Evolutionary conservation across 2,329 filamentous ascomycete genomes (phyloP).

Genomic region (Fusarium odoratissimum): DNA sequence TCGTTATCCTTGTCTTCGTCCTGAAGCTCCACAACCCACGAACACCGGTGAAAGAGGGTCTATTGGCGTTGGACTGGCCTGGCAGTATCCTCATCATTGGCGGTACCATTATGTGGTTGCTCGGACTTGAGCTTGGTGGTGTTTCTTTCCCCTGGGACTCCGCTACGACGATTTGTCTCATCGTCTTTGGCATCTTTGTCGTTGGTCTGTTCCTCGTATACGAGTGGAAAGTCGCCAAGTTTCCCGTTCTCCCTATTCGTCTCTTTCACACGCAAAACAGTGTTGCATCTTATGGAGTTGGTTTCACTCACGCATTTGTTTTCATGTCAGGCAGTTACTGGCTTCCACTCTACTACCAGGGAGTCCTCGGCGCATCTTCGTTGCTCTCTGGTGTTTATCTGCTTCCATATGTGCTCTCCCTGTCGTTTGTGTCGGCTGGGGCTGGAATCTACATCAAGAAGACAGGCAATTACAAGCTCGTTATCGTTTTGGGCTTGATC

Average conservation of each 20-base stretch:
- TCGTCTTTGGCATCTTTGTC: constrained; percentile 76
- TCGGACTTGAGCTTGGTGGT: constrained; percentile 88
- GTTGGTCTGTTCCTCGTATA: constrained; percentile 75
- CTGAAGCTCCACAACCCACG: constrained; percentile 76
- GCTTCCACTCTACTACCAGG: constrained; percentile 87
- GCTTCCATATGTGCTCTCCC: constrained; percentile 74
- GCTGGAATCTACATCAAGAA: constrained; percentile 69
- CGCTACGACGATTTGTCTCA: constrained; percentile 78
- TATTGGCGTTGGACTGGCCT: constrained; percentile 71
- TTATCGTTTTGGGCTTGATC: constrained; percentile 69
- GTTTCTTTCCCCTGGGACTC: constrained; percentile 80
- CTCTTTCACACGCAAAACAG: constrained; percentile 77
- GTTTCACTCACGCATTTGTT: constrained; percentile 79
- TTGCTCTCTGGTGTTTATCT: constrained; percentile 80
- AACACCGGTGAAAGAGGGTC: constrained; percentile 70
- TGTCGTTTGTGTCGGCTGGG: constrained; percentile 71
- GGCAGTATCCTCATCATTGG: constrained; percentile 73
- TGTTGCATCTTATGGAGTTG: constrained; percentile 71
- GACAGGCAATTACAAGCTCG: constrained; percentile 72
- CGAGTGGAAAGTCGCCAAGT: constrained; percentile 79
- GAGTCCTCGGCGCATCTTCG: constrained; percentile 74
- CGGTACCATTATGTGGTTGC: constrained; percentile 85
- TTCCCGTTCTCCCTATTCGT: constrained; percentile 80
- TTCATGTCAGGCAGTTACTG: constrained; percentile 86
- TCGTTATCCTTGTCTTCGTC: constrained; percentile 67